A percentile compares a stretch with the other conserved stretches of the same genome.
phyloP scores from a whole-genome alignment of 345 rosid species.

The Eucalyptus grandis region DNA sequence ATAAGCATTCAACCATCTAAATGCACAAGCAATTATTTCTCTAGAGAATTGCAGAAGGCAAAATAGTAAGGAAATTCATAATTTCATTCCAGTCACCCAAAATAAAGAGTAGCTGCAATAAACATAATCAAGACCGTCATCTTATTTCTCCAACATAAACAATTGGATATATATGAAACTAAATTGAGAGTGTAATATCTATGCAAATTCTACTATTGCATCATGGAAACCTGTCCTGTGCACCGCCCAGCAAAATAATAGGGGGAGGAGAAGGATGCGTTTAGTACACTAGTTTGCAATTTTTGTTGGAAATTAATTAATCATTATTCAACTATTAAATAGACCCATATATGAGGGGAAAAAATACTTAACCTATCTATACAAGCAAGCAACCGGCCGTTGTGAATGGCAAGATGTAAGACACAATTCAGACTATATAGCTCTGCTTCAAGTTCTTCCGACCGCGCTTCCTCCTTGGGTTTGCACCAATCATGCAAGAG shows the following conservation, averaged over 20 bases:
- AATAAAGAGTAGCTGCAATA: background rate
- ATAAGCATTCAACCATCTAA: background rate
- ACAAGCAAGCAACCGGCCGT: background rate
- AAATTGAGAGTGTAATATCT: background rate
- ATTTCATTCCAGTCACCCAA: background rate
- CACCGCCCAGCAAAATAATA: background rate
- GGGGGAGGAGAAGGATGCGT: background rate
- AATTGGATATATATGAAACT: background rate
- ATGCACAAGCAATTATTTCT: background rate
- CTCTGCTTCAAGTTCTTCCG: slow-evolving; percentile 18
- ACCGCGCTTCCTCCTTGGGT: slow-evolving; percentile 40
- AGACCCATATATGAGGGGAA: background rate
- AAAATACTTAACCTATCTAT: background rate
- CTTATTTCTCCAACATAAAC: background rate
- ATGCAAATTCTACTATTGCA: background rate
- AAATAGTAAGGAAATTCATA: background rate
- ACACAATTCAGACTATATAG: slow-evolving; percentile 21
- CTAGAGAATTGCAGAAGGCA: background rate
- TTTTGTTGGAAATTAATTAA: background rate
- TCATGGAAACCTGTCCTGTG: background rate
- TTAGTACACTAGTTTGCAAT: background rate
- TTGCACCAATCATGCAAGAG: slow-evolving; percentile 41
- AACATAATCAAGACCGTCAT: background rate
- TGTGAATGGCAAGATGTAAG: background rate
- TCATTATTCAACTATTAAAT: background rate